These are phyloP conservation scores for Tuber calosporum DNA, from an alignment of 495 filamentous ascomycete genomes.

Conservation along the genomic window DNA sequence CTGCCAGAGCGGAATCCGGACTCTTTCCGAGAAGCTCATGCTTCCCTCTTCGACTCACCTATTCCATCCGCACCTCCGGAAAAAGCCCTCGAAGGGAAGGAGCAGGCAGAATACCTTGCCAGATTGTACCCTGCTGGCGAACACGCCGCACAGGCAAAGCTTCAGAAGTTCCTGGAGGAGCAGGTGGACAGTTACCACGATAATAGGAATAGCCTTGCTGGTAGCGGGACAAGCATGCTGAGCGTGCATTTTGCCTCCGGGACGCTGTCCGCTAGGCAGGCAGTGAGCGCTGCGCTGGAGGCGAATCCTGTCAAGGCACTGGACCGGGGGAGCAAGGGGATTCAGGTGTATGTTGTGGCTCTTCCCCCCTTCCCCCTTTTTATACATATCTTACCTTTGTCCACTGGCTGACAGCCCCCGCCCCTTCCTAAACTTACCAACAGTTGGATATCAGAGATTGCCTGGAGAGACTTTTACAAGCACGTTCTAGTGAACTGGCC, in stretches of 20 bases:
- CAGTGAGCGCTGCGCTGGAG: constrained; percentile 58
- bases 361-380: constrained; percentile 2
- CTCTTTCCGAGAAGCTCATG: constrained; percentile 49
- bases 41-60: constrained; percentile 54
- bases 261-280: constrained; percentile 68
- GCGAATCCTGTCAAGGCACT: constrained; percentile 63
- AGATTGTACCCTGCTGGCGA: constrained; percentile 74
- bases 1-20: constrained; percentile 57
- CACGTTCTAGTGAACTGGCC: constrained; percentile 83
- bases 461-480: constrained; percentile 90
- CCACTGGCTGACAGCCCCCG: constrained; percentile 13
- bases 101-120: constrained; percentile 42
- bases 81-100: constrained; percentile 56
- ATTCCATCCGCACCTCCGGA: constrained; percentile 61
- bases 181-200: constrained; percentile 57
- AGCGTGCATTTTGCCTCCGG: constrained; percentile 74
- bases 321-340: constrained; percentile 61
- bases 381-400: neutral
- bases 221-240: constrained; percentile 60
- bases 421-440: constrained; percentile 14
- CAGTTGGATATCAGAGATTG: constrained; percentile 79
- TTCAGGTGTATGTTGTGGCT: constrained; percentile 39
- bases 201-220: constrained; percentile 56
- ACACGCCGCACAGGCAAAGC: constrained; percentile 58
- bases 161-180: constrained; percentile 64